Conservation (phyloP, 345 rosid genomes). For the Limnanthes douglasii region DNA sequence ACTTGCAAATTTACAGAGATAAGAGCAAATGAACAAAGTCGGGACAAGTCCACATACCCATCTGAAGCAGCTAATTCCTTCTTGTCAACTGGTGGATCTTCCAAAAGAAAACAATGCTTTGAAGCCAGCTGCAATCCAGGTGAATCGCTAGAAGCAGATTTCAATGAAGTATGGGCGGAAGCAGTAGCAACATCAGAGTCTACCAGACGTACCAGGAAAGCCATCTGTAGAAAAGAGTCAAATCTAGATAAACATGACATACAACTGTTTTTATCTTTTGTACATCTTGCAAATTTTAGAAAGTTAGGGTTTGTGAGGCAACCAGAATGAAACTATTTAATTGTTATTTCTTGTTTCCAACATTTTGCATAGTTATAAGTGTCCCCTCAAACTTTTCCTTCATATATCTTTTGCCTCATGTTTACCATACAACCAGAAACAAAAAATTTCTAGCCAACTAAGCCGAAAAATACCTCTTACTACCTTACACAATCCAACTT, state of each 20-base stretch:
- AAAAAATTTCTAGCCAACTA: too few relatives aligned
- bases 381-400: too few relatives aligned
- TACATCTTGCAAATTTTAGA: slow-evolving; percentile 6
- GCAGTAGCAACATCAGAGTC: slow-evolving; percentile 64
- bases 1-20: slow-evolving; percentile 8
- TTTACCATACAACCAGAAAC: too few relatives aligned
- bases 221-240: slow-evolving; percentile 37
- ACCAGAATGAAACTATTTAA: slow-evolving; percentile 1
- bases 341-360: neutral
- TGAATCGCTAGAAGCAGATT: slow-evolving; percentile 38
- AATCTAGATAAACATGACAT: too few relatives aligned
- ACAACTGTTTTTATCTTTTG: too few relatives aligned
- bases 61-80: slow-evolving; percentile 31
- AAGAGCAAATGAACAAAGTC: slow-evolving; percentile 1
- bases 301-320: slow-evolving; percentile 1
- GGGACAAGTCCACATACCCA: slow-evolving; percentile 25
- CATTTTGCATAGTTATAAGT: too few relatives aligned
- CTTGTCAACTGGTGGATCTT: slow-evolving; percentile 65
- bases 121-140: slow-evolving; percentile 60
- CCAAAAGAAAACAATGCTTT: slow-evolving; percentile 79
- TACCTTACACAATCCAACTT: slow-evolving; percentile 15
- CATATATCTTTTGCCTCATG: too few relatives aligned
- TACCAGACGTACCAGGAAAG: slow-evolving; percentile 49
- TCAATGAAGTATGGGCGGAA: slow-evolving; percentile 50
- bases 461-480: too few relatives aligned